phyloP scores from a whole-genome alignment of 257 asterid species.

The Datura wrightii region DNA sequence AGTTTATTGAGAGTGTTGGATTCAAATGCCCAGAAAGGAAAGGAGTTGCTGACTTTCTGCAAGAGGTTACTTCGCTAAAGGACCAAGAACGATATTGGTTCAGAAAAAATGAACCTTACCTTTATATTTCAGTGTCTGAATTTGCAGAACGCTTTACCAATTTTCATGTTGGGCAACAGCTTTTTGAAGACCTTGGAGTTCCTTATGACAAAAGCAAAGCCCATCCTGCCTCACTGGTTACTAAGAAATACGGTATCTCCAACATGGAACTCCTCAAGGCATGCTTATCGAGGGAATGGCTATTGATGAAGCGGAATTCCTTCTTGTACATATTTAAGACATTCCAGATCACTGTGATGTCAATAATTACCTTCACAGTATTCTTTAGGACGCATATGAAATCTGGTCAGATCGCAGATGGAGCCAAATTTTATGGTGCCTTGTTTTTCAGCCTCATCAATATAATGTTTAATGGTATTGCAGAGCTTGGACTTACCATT shows the following conservation, averaged over 20 bases:
- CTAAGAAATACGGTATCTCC: slow-evolving; percentile 80
- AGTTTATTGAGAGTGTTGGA: slow-evolving; percentile 83
- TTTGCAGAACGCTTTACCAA: slow-evolving; percentile 66
- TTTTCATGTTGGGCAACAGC: slow-evolving; percentile 69
- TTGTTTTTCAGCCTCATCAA: slow-evolving; percentile 78
- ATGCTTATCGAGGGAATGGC: slow-evolving; percentile 85
- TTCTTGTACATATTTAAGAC: slow-evolving; percentile 85
- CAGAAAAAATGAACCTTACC: slow-evolving; percentile 66
- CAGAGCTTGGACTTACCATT: slow-evolving; percentile 80
- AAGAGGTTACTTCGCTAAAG: slow-evolving; percentile 88
- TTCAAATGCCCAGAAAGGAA: slow-evolving; percentile 92
- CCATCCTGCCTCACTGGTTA: slow-evolving; percentile 96
- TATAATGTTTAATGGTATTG: slow-evolving; percentile 91
- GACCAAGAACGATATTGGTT: slow-evolving; percentile 95
- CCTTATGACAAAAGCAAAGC: slow-evolving; percentile 69
- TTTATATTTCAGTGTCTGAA: slow-evolving; percentile 64
- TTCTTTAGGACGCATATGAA: slow-evolving; percentile 89
- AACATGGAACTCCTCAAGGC: slow-evolving; percentile 81
- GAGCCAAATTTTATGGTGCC: slow-evolving; percentile 83
- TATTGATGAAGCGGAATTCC: slow-evolving; percentile 78
- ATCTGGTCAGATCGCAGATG: slow-evolving; percentile 65
- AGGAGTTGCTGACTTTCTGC: slow-evolving; percentile 95
- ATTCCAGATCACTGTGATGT: slow-evolving; percentile 86
- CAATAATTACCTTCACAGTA: slow-evolving; percentile 81
- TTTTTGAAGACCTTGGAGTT: slow-evolving; percentile 66